Percentiles rank a stretch among this genome's conserved stretches.
Evolutionary conservation across 164 flowering plant species (phyloP).

Genomic region (Kalanchoe fedtschenkoi): DNA sequence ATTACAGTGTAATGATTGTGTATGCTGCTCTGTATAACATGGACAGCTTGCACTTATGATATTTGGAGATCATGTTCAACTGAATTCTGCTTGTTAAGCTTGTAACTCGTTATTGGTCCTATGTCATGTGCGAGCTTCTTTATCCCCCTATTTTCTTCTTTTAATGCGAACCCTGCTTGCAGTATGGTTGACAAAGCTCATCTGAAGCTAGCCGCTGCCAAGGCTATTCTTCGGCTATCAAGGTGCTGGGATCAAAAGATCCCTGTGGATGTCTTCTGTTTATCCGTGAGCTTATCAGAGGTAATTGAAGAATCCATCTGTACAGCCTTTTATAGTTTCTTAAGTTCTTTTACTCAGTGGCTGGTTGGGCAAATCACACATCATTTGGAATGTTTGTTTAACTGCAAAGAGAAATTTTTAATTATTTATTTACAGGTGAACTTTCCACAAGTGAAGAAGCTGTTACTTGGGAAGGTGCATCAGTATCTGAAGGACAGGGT

Average conservation of each 20-base stretch:
- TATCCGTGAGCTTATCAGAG: slow-evolving; percentile 67
- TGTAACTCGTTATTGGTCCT: background rate
- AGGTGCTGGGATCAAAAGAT: slow-evolving; percentile 88
- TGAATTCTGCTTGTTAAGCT: background rate
- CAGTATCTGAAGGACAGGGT: slow-evolving; percentile 77
- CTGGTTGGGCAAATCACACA: background rate
- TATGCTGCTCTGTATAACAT: background rate
- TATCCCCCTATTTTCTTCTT: background rate
- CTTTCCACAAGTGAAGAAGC: slow-evolving; percentile 59
- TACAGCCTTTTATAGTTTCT: background rate
- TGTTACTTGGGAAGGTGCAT: slow-evolving; percentile 68
- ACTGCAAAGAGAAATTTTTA: background rate
- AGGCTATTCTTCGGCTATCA: slow-evolving; percentile 75
- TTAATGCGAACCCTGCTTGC: slow-evolving; percentile 19
- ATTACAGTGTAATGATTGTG: background rate
- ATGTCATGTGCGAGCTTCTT: slow-evolving; percentile 7
- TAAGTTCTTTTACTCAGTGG: background rate
- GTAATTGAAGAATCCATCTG: slow-evolving; percentile 18
- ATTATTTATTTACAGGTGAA: slow-evolving; percentile 27
- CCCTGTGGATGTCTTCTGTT: slow-evolving; percentile 66
- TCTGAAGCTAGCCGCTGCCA: slow-evolving; percentile 81
- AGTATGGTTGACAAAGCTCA: slow-evolving; percentile 85
- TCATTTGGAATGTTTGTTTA: background rate
- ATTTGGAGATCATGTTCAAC: background rate
- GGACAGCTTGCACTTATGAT: too few relatives aligned